Evolutionary conservation across 2,329 filamentous ascomycete genomes (phyloP), one percentile per base, ranked within the genome.

Genomic region (Pseudohalonectria lignicola): DNA sequence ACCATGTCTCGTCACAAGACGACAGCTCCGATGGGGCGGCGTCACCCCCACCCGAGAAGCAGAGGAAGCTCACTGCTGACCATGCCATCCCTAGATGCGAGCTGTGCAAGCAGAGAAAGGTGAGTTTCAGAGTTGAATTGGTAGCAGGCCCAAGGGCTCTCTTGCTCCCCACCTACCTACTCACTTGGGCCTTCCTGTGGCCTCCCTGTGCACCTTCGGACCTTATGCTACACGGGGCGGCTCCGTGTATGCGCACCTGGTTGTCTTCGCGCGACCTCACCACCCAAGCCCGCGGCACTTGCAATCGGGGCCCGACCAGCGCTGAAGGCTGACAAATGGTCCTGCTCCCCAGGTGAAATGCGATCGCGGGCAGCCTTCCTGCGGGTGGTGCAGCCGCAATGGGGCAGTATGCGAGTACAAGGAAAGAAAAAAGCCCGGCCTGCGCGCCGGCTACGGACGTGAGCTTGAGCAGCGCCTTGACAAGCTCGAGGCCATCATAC

Each of bases 51-150:
- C 40, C 21, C 43, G 48, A 35, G 37, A 40, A 39, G 32, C 41
- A 43, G 36, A 44, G 48, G 32, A 42, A 47, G 28, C 48, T 48
- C 23, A 38, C 40, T 37, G 48, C 53, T 46, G 57, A 68, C 50
- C 43, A 45, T 38, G 25, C 41, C 10, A 46, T 56, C 34, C 51
- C 53, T 57, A 81, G 77, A 51, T 81, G 84, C 53, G 84, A 88
- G 60, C 69, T 83, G 37, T 86, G 83, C 64, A 87, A 88, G 60
- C 78, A 83, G 57, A 68, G 84, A 63, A 90, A 88, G 68, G 82
- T 86, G 60, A 39, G 56, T 51, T 29, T 28, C 43, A n/a, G n/a
- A n/a, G n/a, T n/a, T n/a, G n/a, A n/a, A n/a, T n/a, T n/a, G n/a
- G n/a, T n/a, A n/a, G n/a, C n/a, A n/a, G n/a, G n/a, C n/a, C n/a